Base-by-base conservation (phyloP, 331 rosid genomes). In the Dryas integrifolia region DNA sequence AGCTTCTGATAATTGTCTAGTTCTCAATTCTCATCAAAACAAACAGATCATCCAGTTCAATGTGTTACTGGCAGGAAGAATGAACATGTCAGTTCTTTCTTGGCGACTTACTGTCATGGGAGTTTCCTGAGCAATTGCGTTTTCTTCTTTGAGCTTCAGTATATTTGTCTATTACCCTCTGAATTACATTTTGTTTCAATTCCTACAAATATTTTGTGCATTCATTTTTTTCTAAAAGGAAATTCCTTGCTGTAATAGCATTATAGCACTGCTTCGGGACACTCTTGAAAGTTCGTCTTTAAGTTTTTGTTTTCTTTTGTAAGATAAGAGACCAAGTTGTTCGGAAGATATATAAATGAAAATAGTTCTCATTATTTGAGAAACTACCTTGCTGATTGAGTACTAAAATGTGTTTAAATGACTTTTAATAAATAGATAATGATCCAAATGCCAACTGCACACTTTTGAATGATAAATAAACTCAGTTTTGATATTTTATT, bases 101-200 rank as follows among this genome's bases (percentile, higher is more conserved):
- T 45, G 53, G 66, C 65, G 73, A 45, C 5, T 38, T 56, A 35
- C 7, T 5, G 72, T 69, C 61, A 67, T 57, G 65, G 49, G 61
- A 50, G 73, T 58, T 9, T 48, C 40, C 46, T 65, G 40, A 79
- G 70, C 76, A 72, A 75, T 76, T 69, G 73, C 72, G 53, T 45
- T 63, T 12, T 69, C 58, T 68, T 47, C 30, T 9, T 9, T 40
- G 62, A 64, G 72, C 53, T 11, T 9, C n/a, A 43, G 72, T 38
- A 26, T 11, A 30, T 15, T 30, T 68, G 5, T 30, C 18, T 46
- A 2, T 14, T 45, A 15, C 44, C 48, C 48, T 2, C 64, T 13
- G 56, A n/a, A 16, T 46, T 40, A 66, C 30, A 9, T 74, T 52
- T 65, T 43, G 74, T 72, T 44, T 53, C 38, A n/a, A 5, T 43